Evolutionary conservation across 2,329 filamentous ascomycete species (phyloP), one percentile per base, ranked within the genome.

Genomic region (Neonectria coccinea): DNA sequence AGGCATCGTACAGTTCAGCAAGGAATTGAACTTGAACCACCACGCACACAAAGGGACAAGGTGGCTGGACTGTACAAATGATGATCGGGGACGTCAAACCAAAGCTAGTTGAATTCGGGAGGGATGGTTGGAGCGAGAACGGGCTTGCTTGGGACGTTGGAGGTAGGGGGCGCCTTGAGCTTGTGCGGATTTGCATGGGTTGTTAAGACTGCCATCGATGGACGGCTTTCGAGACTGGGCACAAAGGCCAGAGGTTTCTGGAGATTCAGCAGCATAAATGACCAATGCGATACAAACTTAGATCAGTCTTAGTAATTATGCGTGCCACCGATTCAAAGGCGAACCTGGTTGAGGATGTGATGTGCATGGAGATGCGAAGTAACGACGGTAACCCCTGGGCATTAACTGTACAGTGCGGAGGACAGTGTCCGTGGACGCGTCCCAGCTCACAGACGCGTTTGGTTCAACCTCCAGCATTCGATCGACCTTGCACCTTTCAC

Each of bases 251-350:
- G 62, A 61, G 59, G 62, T 64, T 66, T 66, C 64, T 62, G 71
- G 69, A 55, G 65, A 73, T 67, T 62, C 25, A 71, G 68, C 60
- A 67, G 68, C 68, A 73, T 70, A 73, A 67, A 70, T 71, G 63
- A 72, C 50, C 64, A 74, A 73, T 67, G 66, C 64, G 60, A 72
- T 59, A 66, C 61, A 64, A 62, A 66, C 62, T 53, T 73, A 72
- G 69, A 72, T 51, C 36, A 57, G 18, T 10, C 27, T 20, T 4
- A 22, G n/a, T 31, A 18, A 27, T 12, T 20, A 36, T 36, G 27
- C 29, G 11, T 50, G 16, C 5, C n/a, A 20, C n/a, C 4, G 14
- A 8, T 27, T 16, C 7, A 29, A 7, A n/a, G 14, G 31, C 8
- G 12, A 20, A 10, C 2, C 22, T 33, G 16, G 42, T 56, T 47